Conservation (phyloP, 1,284 basidiomycete genomes). For the Ustilago sp. region DNA sequence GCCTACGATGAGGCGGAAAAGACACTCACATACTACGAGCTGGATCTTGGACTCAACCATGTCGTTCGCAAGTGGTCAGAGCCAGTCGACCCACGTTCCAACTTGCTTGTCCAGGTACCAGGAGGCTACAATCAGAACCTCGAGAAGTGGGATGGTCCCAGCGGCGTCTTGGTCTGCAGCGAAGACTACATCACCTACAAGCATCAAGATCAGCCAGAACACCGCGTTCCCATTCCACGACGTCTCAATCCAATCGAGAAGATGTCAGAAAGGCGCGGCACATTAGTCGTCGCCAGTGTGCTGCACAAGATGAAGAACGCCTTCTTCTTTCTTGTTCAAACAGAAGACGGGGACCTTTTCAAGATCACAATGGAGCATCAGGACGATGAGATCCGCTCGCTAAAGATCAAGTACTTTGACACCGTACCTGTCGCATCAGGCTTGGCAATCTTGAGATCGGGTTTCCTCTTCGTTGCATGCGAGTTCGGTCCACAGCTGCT, state of each 20-base stretch:
- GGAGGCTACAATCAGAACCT: slow-evolving; percentile 67
- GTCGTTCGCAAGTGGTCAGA: slow-evolving; percentile 68
- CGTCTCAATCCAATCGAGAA: slow-evolving; percentile 60
- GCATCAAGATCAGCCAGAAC: slow-evolving; percentile 65
- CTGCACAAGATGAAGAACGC: slow-evolving; percentile 68
- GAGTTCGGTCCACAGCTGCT: slow-evolving; percentile 63
- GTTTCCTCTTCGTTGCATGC: slow-evolving; percentile 67
- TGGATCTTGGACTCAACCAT: slow-evolving; percentile 69
- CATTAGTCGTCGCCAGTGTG: slow-evolving; percentile 64
- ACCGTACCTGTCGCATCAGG: slow-evolving; percentile 65
- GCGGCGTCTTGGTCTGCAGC: slow-evolving; percentile 68
- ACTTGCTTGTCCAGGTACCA: slow-evolving; percentile 65
- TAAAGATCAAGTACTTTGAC: slow-evolving; percentile 69
- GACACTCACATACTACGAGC: slow-evolving; percentile 68
- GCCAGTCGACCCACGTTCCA: slow-evolving; percentile 61
- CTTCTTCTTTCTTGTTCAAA: slow-evolving; percentile 68
- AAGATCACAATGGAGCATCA: slow-evolving; percentile 69
- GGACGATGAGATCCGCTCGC: slow-evolving; percentile 62
- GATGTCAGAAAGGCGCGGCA: slow-evolving; percentile 51
- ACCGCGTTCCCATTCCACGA: slow-evolving; percentile 67
- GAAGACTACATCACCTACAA: slow-evolving; percentile 69
- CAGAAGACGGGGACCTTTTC: slow-evolving; percentile 68
- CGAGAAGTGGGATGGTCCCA: slow-evolving; percentile 68
- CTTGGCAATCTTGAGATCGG: slow-evolving; percentile 65
- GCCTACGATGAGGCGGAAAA: slow-evolving; percentile 61